These are phyloP conservation scores for Termitomyces heimii DNA, from an alignment of 768 basidiomycete genomes.

Conservation along the genomic window DNA sequence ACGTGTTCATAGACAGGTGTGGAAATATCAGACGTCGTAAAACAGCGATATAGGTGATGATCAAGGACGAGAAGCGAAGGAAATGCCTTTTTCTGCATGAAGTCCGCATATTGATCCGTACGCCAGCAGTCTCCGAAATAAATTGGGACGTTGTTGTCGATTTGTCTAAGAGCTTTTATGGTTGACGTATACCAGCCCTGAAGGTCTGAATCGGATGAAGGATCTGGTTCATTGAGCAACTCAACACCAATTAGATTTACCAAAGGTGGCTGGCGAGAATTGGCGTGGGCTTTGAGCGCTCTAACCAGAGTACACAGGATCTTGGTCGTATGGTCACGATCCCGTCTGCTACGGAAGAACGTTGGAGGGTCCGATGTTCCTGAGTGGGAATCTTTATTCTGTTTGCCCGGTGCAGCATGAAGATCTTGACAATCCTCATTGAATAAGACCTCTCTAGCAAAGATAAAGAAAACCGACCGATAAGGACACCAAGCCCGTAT, in stretches of 20 bases:
- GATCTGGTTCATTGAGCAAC: constrained; percentile 53
- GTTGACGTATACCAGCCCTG: constrained; percentile 59
- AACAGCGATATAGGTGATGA: constrained; percentile 82
- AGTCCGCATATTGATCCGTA: constrained; percentile 56
- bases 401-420: constrained; percentile 72
- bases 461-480: constrained; percentile 37
- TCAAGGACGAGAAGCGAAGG: constrained; percentile 54
- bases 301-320: constrained; percentile 39
- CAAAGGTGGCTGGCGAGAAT: constrained; percentile 29
- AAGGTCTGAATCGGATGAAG: constrained; percentile 42
- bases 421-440: constrained; percentile 38
- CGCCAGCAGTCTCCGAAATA: constrained; percentile 78
- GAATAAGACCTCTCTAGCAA: neutral
- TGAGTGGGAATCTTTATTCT: constrained; percentile 62
- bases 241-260: constrained; percentile 56
- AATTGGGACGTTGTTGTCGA: constrained; percentile 56
- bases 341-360: constrained; percentile 41
- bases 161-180: constrained; percentile 42
- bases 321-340: constrained; percentile 41
- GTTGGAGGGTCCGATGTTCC: constrained; percentile 49
- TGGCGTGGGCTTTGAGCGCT: constrained; percentile 19
- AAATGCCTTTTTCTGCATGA: constrained; percentile 27
- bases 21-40: constrained; percentile 51
- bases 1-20: constrained; percentile 53
- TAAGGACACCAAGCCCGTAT: constrained; percentile 64